Evolutionary conservation across 1,284 basidiomycete genomes (phyloP), one percentile per base, ranked within the genome.

Genomic region (Microbotryomycetes sp.): DNA sequence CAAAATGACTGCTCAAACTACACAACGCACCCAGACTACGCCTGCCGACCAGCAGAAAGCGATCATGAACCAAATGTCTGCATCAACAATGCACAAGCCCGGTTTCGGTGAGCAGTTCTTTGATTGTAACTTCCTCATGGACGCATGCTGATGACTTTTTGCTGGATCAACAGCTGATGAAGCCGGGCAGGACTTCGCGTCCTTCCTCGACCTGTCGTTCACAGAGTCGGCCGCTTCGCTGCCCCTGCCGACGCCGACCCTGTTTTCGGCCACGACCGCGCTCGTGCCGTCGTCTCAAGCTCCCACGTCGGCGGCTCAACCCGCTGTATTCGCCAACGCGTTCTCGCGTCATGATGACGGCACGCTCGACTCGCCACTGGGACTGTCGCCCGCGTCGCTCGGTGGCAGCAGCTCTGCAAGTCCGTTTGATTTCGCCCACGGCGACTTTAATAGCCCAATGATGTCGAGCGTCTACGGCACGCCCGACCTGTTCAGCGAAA

Each of bases 331-430:
- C 30, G 30, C 11, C 28, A 6, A 46, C 30, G 21, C 45, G 57
- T 27, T 41, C 18, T 51, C 62, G 7, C 64, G 64, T 45, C 54
- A 57, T 29, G 60, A 68, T 54, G 67, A 68, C 53, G 18, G 52
- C n/a, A 56, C 64, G 45, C 67, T 68, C 62, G 64, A 64, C 58
- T 68, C 67, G 48, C 67, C 67, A 1, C 58, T 68, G 48, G 67
- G 62, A 30, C 56, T 64, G 45, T 63, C 64, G 35, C 67, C 64
- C 6, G 59, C 62, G 28, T 46, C 47, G 16, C 58, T 52, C 21
- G 54, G 48, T 48, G 46, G 51, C n/a, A 49, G 54, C 29, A 58
- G 58, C 53, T 54, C 41, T 23, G 56, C 53, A 26, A 54, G 50
- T 18, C 65, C 65, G 24, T 67, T 62, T 57, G 65, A 67, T 54